These are phyloP conservation scores for Logfia minima DNA, from an alignment of 129 eudicot species.

Conservation along the genomic window DNA sequence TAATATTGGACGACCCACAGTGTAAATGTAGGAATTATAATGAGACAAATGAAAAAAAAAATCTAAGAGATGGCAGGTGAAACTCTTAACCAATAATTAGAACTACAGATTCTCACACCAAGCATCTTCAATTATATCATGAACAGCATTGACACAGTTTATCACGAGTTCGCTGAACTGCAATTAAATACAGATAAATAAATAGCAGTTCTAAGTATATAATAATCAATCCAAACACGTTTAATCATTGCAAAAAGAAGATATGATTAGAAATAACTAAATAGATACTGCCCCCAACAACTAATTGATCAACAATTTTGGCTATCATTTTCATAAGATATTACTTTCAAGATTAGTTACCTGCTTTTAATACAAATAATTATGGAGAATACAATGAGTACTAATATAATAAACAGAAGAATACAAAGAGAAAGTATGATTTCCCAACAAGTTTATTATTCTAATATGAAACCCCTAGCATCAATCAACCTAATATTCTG, in stretches of 20 bases:
- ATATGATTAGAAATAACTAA: constrained; percentile 14
- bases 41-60: not conserved
- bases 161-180: constrained; percentile 28
- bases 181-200: not conserved
- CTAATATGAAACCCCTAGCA: constrained; percentile 27
- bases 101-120: constrained; percentile 56
- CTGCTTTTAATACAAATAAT: constrained; percentile 29
- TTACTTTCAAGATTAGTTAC: constrained; percentile 37
- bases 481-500: constrained; percentile 49
- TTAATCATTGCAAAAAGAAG: constrained; percentile 9
- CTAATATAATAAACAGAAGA: constrained; percentile 17
- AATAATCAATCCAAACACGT: constrained; percentile 19
- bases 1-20: not conserved
- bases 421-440: constrained; percentile 30
- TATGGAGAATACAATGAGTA: constrained; percentile 4
- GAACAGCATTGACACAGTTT: constrained; percentile 20
- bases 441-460: constrained; percentile 34
- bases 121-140: constrained; percentile 38
- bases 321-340: constrained; percentile 8
- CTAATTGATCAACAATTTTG: constrained; percentile 13
- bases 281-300: constrained; percentile 28
- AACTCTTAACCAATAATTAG: constrained; percentile 35
- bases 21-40: constrained; percentile 6
- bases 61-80: constrained; percentile 39
- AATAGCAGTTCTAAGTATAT: constrained; percentile 21